Percentiles rank a stretch among this genome's conserved stretches.
phyloP scores from a whole-genome alignment of 164 flowering plant genomes.

The Nymphaea thermarum region DNA sequence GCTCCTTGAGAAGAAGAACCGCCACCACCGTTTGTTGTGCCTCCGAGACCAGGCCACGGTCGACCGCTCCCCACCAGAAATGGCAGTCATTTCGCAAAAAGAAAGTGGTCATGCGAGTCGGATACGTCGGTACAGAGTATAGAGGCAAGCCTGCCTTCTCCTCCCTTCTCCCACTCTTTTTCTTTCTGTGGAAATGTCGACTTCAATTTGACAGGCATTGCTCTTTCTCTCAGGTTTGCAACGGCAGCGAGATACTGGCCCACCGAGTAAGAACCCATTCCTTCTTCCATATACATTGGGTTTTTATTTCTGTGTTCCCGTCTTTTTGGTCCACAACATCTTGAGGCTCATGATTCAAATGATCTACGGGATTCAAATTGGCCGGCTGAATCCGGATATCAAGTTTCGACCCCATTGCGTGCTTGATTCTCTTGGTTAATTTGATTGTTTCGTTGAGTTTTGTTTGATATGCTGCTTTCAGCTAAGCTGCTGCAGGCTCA shows the following conservation, averaged over 20 bases:
- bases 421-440: background rate
- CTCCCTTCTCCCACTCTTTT: background rate
- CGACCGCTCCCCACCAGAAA: constrained; percentile 8
- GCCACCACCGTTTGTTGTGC: constrained; percentile 4
- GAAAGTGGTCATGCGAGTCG: constrained; percentile 78
- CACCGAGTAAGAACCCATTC: constrained; percentile 35
- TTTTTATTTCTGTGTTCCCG: background rate
- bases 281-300: background rate
- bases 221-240: constrained; percentile 39
- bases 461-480: no score
- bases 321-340: no score
- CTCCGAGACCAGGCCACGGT: background rate
- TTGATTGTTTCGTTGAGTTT: background rate
- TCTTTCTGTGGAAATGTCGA: background rate
- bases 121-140: constrained; percentile 73
- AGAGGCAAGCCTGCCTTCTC: constrained; percentile 26
- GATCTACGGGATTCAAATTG: background rate
- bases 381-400: no score
- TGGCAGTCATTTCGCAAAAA: constrained; percentile 56
- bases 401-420: background rate
- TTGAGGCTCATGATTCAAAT: background rate
- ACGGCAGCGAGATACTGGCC: constrained; percentile 44
- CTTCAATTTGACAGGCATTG: background rate
- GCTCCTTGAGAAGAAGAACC: background rate
- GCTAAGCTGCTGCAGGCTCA: no score